A percentile compares a stretch with the other conserved stretches of the same genome.
Conservation (phyloP, 2,329 filamentous ascomycete species). For the Xylaria sp. region DNA sequence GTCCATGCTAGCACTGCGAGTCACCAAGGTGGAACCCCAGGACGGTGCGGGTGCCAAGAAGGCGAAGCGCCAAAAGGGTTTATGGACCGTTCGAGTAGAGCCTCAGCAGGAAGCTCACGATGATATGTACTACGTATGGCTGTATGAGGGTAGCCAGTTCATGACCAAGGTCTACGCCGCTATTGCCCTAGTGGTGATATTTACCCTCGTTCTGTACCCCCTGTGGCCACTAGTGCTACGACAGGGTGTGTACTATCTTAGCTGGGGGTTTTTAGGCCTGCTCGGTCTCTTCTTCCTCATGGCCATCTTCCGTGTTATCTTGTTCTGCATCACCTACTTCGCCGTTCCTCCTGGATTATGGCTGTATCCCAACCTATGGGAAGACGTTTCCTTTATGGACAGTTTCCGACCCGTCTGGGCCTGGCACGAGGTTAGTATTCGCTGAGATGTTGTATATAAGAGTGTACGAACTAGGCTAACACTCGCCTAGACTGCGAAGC, state of each 20-base stretch:
- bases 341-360: slow-evolving; percentile 87
- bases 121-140: slow-evolving; percentile 95
- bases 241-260: slow-evolving; percentile 96
- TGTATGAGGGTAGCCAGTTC: slow-evolving; percentile 93
- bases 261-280: slow-evolving; percentile 90
- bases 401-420: slow-evolving; percentile 97
- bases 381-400: slow-evolving; percentile 98
- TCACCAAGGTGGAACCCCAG: slow-evolving; percentile 82
- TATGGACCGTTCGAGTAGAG: slow-evolving; percentile 96
- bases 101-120: slow-evolving; percentile 91
- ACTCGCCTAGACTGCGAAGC: slow-evolving; percentile 49
- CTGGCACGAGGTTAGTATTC: slow-evolving; percentile 86
- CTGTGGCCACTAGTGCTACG: slow-evolving; percentile 93
- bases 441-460: neutral
- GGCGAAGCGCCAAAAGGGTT: slow-evolving; percentile 90
- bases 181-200: slow-evolving; percentile 83
- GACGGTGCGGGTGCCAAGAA: slow-evolving; percentile 74
- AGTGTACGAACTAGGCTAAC: slow-evolving; percentile 24
- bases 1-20: slow-evolving; percentile 91
- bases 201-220: slow-evolving; percentile 92
- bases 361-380: slow-evolving; percentile 97
- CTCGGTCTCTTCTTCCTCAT: slow-evolving; percentile 96
- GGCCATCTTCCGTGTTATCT: slow-evolving; percentile 94
- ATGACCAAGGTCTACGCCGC: slow-evolving; percentile 92
- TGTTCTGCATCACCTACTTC: slow-evolving; percentile 95